Evolutionary conservation across 139 green algal genomes (phyloP).

Genomic region (Coelastrella sp.): DNA sequence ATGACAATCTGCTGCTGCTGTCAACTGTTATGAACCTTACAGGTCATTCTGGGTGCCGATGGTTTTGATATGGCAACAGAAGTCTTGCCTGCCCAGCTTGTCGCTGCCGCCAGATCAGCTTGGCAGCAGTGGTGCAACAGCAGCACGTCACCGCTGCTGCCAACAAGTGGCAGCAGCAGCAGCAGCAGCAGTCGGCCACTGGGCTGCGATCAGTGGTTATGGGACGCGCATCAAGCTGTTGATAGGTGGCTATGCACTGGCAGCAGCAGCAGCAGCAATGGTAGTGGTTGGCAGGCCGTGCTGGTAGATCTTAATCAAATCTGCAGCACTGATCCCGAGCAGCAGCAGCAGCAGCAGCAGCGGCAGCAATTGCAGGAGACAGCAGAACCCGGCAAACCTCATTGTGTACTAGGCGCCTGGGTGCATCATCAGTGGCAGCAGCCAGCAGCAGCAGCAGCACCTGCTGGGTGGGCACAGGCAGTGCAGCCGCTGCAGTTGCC

Average conservation of each 20-base stretch:
- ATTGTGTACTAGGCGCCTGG: background rate
- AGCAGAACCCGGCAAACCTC: background rate
- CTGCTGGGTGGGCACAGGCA: background rate
- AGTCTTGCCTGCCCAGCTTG: slow-evolving; percentile 50
- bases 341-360: background rate
- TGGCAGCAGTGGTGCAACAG: slow-evolving; percentile 18
- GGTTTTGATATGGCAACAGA: slow-evolving; percentile 37
- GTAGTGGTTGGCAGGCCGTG: background rate
- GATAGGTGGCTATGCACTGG: background rate
- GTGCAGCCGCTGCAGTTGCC: background rate
- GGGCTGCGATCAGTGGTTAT: background rate
- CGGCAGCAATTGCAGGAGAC: background rate
- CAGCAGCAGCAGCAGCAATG: background rate
- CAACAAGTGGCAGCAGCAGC: slow-evolving; percentile 14
- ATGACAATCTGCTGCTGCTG: too few relatives aligned
- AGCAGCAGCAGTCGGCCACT: background rate
- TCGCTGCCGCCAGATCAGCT: slow-evolving; percentile 57
- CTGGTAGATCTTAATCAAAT: background rate
- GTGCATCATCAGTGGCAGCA: background rate
- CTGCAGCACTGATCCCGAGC: too few relatives aligned
- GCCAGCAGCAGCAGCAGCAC: background rate
- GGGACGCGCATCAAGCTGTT: background rate
- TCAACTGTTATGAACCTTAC: background rate
- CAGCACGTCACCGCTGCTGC: background rate
- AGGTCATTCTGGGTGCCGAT: background rate